Evolutionary conservation across 768 basidiomycete species (phyloP).

Genomic region (Psilocybe azurescens): DNA sequence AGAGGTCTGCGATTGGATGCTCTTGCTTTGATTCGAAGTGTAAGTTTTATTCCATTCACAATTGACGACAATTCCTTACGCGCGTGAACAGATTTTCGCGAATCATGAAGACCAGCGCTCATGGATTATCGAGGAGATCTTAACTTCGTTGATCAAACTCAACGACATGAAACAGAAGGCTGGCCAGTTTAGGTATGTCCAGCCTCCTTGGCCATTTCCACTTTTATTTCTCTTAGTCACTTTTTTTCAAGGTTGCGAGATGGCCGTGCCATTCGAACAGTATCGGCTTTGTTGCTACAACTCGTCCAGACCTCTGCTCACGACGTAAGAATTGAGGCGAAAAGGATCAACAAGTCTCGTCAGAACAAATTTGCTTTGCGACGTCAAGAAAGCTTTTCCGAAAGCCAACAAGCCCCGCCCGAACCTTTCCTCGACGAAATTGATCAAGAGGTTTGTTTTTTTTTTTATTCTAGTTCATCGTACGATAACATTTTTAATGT

Average conservation of each 20-base stretch:
- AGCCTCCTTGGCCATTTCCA: not conserved
- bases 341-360: slow-evolving; percentile 63
- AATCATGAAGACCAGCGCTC: slow-evolving; percentile 89
- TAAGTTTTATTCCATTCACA: slow-evolving; percentile 42
- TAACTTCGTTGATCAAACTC: slow-evolving; percentile 87
- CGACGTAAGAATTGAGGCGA: slow-evolving; percentile 78
- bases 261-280: slow-evolving; percentile 90
- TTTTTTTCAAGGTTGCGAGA: slow-evolving; percentile 73
- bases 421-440: slow-evolving; percentile 70
- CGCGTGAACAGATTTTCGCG: slow-evolving; percentile 75
- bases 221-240: slow-evolving; percentile 4
- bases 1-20: slow-evolving; percentile 83
- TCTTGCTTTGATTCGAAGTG: slow-evolving; percentile 82
- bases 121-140: slow-evolving; percentile 98
- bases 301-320: slow-evolving; percentile 96
- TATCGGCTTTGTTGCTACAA: slow-evolving; percentile 91
- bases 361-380: slow-evolving; percentile 65
- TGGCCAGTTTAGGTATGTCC: slow-evolving; percentile 81
- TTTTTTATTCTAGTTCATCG: not conserved
- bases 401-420: slow-evolving; percentile 38
- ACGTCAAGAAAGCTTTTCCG: slow-evolving; percentile 65
- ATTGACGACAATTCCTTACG: slow-evolving; percentile 1
- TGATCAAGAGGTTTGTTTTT: slow-evolving; percentile 59
- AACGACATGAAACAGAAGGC: slow-evolving; percentile 90
- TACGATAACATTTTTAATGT: slow-evolving; percentile 1